Evolutionary conservation across 164 flowering plant genomes (phyloP).

Genomic region (Tinospora cordifolia): DNA sequence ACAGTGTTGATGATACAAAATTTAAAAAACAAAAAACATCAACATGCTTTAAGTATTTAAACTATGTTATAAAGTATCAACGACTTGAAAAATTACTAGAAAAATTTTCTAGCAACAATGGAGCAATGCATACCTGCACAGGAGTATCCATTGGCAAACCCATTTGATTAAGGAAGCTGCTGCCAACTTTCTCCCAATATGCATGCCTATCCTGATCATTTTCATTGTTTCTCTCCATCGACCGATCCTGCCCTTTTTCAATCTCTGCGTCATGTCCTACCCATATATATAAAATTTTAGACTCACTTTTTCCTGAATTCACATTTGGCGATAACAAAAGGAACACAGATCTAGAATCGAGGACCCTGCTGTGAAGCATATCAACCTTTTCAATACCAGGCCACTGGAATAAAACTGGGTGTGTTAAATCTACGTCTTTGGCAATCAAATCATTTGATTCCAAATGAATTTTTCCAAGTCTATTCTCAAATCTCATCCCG

Average conservation of each 20-base stretch:
- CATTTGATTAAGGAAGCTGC: conserved; percentile 27
- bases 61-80: neutral
- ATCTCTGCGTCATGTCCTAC: conserved; percentile 26
- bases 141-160: conserved; percentile 31
- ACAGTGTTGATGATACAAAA: neutral
- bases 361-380: conserved; percentile 18
- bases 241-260: conserved; percentile 17
- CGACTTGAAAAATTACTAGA: too few relatives aligned
- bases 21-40: neutral
- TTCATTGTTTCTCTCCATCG: conserved; percentile 11
- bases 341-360: conserved; percentile 38
- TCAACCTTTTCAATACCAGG: conserved; percentile 34
- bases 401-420: conserved; percentile 31
- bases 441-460: conserved; percentile 11
- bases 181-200: conserved; percentile 28
- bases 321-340: conserved; percentile 25
- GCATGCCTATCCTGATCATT: conserved; percentile 14
- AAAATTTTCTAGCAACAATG: conserved; percentile 3
- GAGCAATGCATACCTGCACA: conserved; percentile 34
- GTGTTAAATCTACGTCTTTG: conserved; percentile 8
- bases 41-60: neutral
- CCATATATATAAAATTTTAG: conserved; percentile 36
- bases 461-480: conserved; percentile 4
- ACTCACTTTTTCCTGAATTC: conserved; percentile 15
- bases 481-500: conserved; percentile 16